These are phyloP conservation scores for Cryphonectria nitschkei DNA, from an alignment of 2,329 filamentous ascomycete genomes.

Conservation along the genomic window DNA sequence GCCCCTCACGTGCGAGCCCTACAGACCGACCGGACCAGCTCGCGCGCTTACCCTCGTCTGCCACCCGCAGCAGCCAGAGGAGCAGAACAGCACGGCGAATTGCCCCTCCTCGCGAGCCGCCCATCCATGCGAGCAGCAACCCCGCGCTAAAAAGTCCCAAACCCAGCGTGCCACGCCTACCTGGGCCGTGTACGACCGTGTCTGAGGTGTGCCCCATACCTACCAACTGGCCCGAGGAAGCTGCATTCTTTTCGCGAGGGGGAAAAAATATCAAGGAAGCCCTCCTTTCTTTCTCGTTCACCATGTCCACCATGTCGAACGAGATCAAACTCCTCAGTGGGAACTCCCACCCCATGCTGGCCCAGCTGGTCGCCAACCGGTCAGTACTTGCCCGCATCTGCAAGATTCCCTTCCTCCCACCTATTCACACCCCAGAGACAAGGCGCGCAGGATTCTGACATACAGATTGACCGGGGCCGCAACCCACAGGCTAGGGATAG, in stretches of 20 bases:
- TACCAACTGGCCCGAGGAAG: constrained; percentile 18
- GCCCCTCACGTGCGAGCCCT: neutral
- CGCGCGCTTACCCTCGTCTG: constrained; percentile 14
- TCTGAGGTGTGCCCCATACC: constrained; percentile 19
- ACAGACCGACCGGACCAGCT: constrained; percentile 19
- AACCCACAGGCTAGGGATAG: constrained; percentile 67
- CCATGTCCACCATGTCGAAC: constrained; percentile 48
- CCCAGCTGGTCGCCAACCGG: constrained; percentile 45
- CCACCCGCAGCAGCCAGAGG: constrained; percentile 17
- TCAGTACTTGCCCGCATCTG: constrained; percentile 36
- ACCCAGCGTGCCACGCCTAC: constrained; percentile 1
- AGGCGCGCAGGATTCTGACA: neutral
- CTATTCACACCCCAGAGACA: neutral
- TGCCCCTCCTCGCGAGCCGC: constrained; percentile 11
- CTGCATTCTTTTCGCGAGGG: constrained; percentile 9
- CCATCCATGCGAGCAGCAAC: constrained; percentile 15
- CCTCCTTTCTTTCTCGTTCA: constrained; percentile 9
- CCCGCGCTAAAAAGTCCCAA: constrained; percentile 28
- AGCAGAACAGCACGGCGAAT: constrained; percentile 2
- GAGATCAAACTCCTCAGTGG: constrained; percentile 56
- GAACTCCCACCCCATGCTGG: constrained; percentile 34
- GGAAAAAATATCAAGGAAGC: neutral
- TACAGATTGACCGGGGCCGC: too few relatives aligned
- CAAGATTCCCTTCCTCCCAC: neutral
- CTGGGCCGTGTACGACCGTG: constrained; percentile 4